Evolutionary conservation across 2,329 filamentous ascomycete species (phyloP).

Genomic region (Atkinsonella texensis): DNA sequence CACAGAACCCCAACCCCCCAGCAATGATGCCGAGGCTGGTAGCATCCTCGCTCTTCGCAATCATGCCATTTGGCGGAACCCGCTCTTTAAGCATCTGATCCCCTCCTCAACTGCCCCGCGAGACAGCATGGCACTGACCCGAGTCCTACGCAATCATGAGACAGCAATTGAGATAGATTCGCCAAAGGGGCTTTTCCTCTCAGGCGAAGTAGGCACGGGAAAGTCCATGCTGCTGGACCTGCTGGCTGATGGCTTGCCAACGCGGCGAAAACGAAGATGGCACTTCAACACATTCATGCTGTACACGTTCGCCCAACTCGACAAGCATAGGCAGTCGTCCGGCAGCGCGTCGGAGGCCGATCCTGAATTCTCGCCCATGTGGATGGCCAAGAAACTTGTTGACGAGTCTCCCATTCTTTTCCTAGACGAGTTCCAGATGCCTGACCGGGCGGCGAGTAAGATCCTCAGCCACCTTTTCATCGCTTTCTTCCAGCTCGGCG

Average conservation of each 20-base stretch:
- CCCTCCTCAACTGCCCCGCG: slow-evolving; percentile 36
- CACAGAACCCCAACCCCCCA: slow-evolving; percentile 19
- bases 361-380: slow-evolving; percentile 54
- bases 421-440: slow-evolving; percentile 73
- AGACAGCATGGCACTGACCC: slow-evolving; percentile 52
- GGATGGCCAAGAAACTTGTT: slow-evolving; percentile 64
- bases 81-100: slow-evolving; percentile 48
- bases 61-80: slow-evolving; percentile 47
- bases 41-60: slow-evolving; percentile 34
- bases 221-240: slow-evolving; percentile 80
- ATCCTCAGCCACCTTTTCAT: slow-evolving; percentile 70
- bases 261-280: slow-evolving; percentile 59
- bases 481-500: slow-evolving; percentile 69
- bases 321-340: slow-evolving; percentile 42
- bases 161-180: slow-evolving; percentile 60
- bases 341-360: slow-evolving; percentile 9
- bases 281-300: slow-evolving; percentile 86
- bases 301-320: slow-evolving; percentile 60
- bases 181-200: slow-evolving; percentile 62
- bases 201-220: slow-evolving; percentile 71
- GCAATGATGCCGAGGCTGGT: slow-evolving; percentile 20
- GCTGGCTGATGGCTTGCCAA: slow-evolving; percentile 67
- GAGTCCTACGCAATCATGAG: slow-evolving; percentile 58
- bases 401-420: slow-evolving; percentile 67
- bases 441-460: slow-evolving; percentile 65